phyloP scores from a whole-genome alignment of 495 filamentous ascomycete genomes.

The Tuber calosporum region DNA sequence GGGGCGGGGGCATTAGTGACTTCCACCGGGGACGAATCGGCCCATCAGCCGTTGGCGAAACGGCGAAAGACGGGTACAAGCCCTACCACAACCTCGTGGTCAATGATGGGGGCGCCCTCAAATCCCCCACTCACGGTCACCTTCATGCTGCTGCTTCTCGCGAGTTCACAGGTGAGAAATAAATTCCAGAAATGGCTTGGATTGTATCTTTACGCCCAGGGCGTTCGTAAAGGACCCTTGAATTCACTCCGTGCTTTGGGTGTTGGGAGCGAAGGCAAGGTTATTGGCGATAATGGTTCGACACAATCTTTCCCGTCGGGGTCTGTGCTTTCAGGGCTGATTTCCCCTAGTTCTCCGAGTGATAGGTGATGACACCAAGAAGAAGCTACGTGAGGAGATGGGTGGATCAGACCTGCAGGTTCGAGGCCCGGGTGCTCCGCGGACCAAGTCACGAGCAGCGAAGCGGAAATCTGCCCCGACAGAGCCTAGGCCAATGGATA shows the following conservation, averaged over 20 bases:
- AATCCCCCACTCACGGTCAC: slow-evolving; percentile 31
- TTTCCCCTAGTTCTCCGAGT: slow-evolving; percentile 21
- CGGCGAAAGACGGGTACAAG: slow-evolving; percentile 24
- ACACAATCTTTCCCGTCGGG: neutral
- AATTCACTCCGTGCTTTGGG: slow-evolving; percentile 33
- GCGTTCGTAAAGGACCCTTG: slow-evolving; percentile 31
- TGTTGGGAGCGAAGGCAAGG: slow-evolving; percentile 34
- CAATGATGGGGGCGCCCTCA: slow-evolving; percentile 11
- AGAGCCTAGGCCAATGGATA: neutral
- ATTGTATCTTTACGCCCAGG: slow-evolving; percentile 33
- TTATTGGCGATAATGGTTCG: slow-evolving; percentile 36
- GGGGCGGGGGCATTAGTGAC: slow-evolving; percentile 15
- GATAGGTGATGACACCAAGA: slow-evolving; percentile 33
- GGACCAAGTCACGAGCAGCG: slow-evolving; percentile 19
- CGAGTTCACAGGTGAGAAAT: slow-evolving; percentile 33
- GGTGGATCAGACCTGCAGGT: slow-evolving; percentile 33
- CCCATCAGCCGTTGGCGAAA: slow-evolving; percentile 16
- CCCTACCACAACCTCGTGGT: neutral
- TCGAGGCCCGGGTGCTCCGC: slow-evolving; percentile 28
- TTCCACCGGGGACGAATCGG: slow-evolving; percentile 14
- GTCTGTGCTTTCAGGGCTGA: slow-evolving; percentile 14
- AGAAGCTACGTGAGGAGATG: slow-evolving; percentile 28
- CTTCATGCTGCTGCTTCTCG: slow-evolving; percentile 30
- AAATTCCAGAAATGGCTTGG: slow-evolving; percentile 36
- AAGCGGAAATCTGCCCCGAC: slow-evolving; percentile 29